Percentiles rank a stretch among this genome's conserved stretches.
Evolutionary conservation across 129 eudicot species (phyloP).

Genomic region (Lonicera japonica): DNA sequence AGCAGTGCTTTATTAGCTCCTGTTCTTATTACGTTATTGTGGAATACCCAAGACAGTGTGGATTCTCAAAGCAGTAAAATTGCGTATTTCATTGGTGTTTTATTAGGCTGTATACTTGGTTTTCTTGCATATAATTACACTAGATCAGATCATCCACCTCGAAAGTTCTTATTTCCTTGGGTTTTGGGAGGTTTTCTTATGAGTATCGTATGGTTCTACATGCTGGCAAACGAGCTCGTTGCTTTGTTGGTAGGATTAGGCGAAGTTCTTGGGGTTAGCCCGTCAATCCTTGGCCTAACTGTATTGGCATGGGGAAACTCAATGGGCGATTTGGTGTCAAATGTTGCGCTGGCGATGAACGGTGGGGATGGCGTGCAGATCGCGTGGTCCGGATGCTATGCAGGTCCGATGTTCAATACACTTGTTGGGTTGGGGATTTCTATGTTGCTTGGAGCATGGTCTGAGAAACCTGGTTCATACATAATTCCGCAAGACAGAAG

Average conservation of each 20-base stretch:
- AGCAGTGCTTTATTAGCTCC: constrained; percentile 71
- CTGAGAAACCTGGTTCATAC: constrained; percentile 42
- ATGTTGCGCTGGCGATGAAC: constrained; percentile 72
- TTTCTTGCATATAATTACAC: constrained; percentile 56
- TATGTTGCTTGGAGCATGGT: constrained; percentile 75
- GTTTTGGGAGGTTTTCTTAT: constrained; percentile 84
- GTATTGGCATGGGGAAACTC: constrained; percentile 99
- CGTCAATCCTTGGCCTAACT: constrained; percentile 83
- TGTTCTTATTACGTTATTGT: constrained; percentile 59
- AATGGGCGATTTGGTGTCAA: constrained; percentile 95
- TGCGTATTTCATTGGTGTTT: constrained; percentile 43
- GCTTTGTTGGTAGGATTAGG: constrained; percentile 70
- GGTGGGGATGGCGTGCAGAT: constrained; percentile 98
- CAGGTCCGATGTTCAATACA: constrained; percentile 93
- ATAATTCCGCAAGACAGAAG: constrained; percentile 62
- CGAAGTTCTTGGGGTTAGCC: constrained; percentile 53
- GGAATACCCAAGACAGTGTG: constrained; percentile 43
- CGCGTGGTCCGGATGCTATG: constrained; percentile 90
- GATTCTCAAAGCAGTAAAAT: constrained; percentile 29
- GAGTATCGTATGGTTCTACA: constrained; percentile 96
- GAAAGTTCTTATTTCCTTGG: constrained; percentile 63
- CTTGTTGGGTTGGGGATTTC: constrained; percentile 87
- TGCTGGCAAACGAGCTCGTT: constrained; percentile 92
- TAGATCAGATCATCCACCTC: constrained; percentile 71
- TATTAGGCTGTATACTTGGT: constrained; percentile 47